A percentile compares a stretch with the other conserved stretches of the same genome.
Conservation (phyloP, 495 filamentous ascomycete genomes). For the Penicillium cataractarum region DNA sequence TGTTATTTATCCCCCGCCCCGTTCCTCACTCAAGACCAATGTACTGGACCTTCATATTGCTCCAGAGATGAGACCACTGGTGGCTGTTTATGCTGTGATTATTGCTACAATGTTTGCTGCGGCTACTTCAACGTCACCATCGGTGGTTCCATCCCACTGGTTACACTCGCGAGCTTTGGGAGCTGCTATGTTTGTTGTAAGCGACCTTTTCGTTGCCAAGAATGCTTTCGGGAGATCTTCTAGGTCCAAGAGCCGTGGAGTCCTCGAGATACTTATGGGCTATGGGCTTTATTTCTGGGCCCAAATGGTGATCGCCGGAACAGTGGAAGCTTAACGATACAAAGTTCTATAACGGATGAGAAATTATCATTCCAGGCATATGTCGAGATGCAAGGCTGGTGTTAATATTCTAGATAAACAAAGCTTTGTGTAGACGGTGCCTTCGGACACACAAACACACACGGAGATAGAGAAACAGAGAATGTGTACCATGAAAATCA, state of each 20-base stretch:
- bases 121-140: background rate
- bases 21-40: background rate
- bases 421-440: no score
- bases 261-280: slow-evolving; percentile 8
- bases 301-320: slow-evolving; percentile 21
- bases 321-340: slow-evolving; percentile 15
- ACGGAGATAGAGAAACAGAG: no score
- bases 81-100: background rate
- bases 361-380: no score
- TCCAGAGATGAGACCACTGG: background rate
- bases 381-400: no score
- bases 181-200: slow-evolving; percentile 21
- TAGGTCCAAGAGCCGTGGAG: background rate
- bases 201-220: slow-evolving; percentile 22
- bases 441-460: no score
- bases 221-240: slow-evolving; percentile 18
- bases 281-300: slow-evolving; percentile 24
- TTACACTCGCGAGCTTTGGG: slow-evolving; percentile 15
- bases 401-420: no score
- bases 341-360: no score
- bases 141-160: background rate
- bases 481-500: no score
- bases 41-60: background rate
- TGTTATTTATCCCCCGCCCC: background rate
- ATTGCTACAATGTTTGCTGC: background rate